phyloP scores from a whole-genome alignment of 352 stramenopile species.

The Phytophthora ohioensis region DNA sequence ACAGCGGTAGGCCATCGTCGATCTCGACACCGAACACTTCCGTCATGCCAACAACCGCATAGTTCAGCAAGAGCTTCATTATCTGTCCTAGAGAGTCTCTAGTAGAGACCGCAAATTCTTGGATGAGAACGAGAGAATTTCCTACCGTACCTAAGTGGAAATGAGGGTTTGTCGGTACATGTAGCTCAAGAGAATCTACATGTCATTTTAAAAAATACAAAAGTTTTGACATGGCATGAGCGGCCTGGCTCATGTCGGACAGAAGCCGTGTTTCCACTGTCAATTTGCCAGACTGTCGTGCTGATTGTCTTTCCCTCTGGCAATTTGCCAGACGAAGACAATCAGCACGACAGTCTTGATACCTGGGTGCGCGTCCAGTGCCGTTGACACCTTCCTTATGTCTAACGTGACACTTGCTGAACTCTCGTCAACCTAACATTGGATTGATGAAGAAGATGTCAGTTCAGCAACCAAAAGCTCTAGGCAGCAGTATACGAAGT shows the following conservation, averaged over 20 bases:
- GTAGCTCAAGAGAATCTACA: constrained; percentile 7
- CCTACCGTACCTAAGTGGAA: too few species aligned
- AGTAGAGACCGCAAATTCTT: too few species aligned
- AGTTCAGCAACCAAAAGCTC: neutral
- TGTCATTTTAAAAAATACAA: neutral
- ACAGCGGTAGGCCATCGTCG: neutral
- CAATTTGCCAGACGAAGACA: neutral
- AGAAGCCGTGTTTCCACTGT: neutral
- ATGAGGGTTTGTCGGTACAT: too few species aligned
- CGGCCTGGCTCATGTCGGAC: neutral
- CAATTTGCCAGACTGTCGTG: too few species aligned
- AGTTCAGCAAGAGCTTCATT: too few species aligned
- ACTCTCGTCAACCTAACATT: neutral
- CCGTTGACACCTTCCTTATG: constrained; percentile 1
- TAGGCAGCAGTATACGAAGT: too few species aligned
- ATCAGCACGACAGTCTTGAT: constrained; percentile 5
- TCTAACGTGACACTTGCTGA: neutral
- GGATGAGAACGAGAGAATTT: too few species aligned
- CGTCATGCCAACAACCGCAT: neutral
- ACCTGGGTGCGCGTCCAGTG: constrained; percentile 21
- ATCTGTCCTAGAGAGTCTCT: too few species aligned
- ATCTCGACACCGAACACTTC: neutral
- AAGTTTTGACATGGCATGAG: constrained; percentile 1
- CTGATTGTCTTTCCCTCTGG: too few species aligned
- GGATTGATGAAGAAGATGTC: neutral